Percentiles rank a stretch among this genome's conserved stretches.
These are phyloP conservation scores for Botrytis deweyae DNA, from an alignment of 2,329 filamentous ascomycete genomes.

Conservation along the genomic window DNA sequence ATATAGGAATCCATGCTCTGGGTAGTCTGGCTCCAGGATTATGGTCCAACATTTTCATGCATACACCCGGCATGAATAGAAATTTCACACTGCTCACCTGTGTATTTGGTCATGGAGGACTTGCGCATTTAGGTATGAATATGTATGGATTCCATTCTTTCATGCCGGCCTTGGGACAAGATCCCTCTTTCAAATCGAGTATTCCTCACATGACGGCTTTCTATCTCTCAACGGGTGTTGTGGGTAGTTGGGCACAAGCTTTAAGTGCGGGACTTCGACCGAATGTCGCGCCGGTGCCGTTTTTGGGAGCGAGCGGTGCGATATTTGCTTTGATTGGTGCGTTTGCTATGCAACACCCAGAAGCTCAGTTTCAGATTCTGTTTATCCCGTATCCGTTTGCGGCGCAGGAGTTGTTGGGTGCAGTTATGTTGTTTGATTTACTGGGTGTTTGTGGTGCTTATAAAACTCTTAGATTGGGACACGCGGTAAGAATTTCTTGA, in stretches of 20 bases:
- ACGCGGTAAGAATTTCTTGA: constrained; percentile 6
- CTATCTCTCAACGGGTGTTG: constrained; percentile 9
- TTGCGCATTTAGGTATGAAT: constrained; percentile 8
- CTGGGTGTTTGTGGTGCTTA: constrained; percentile 1
- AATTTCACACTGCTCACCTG: constrained; percentile 12
- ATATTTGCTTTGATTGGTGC: neutral
- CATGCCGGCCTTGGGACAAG: constrained; percentile 8
- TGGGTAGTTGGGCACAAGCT: constrained; percentile 14
- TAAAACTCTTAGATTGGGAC: neutral
- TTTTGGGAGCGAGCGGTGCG: constrained; percentile 9
- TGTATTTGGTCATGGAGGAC: constrained; percentile 8
- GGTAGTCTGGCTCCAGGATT: neutral
- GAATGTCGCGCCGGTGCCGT: neutral
- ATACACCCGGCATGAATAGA: neutral
- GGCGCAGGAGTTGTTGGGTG: neutral
- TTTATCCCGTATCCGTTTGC: constrained; percentile 10
- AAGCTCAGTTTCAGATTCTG: constrained; percentile 4
- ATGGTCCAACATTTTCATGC: neutral
- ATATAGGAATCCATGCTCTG: constrained; percentile 7
- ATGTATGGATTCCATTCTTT: constrained; percentile 15
- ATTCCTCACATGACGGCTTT: constrained; percentile 14
- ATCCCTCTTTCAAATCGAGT: neutral
- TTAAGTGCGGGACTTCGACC: constrained; percentile 4
- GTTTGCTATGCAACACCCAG: neutral
- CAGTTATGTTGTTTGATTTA: constrained; percentile 7